Evolutionary conservation across 108 stramenopile genomes (phyloP), one percentile per base, ranked within the genome.

Genomic region (Skeletonema potamos): DNA sequence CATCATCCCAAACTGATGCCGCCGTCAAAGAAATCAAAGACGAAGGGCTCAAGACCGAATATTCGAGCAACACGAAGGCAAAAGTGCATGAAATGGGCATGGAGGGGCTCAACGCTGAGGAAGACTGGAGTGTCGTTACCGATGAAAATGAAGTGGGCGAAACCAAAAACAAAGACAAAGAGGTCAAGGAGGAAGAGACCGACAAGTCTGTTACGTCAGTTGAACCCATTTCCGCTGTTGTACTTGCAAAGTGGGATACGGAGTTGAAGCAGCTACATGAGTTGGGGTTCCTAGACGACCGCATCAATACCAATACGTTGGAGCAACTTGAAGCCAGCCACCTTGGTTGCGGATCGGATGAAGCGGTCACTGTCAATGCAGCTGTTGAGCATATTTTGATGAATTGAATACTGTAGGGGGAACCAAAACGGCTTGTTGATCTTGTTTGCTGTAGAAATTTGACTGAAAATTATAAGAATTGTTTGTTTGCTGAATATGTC

Each of bases 271-370:
- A 86, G 70, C 70, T 93, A 9, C 77, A 70, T 34, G 88, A 87
- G 64, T 46, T 93, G 37, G 88, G 90, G 3, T 69, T 69, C 73
- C 54, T 77, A 12, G 74, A 93, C 63, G 92, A 93, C 33, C 66
- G 59, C 17, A 73, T 70, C 54, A 81, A 65, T 64, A 64, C 89
- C 20, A 86, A 89, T 63, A 74, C 74, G 13, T 54, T 93, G n/a
- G 92, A 91, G 64, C 67, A 82, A 22, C 72, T 93, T 32, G 73
- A 88, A 32, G 92, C 88, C 44, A 73, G 86, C 12, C 81, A 89
- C 62, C 76, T 90, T 70, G 88, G 87, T 2, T 74, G 76, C n/a
- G 87, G 76, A 37, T 73, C 61, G 1, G 76, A 68, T 10, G 86
- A 88, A 36, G 73, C 80, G 55, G 82, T 89, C 37, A 83, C 87